Percentiles rank a stretch among this genome's conserved stretches.
phyloP scores from a whole-genome alignment of 2,329 filamentous ascomycete genomes.

The Colletotrichum brevisporum region DNA sequence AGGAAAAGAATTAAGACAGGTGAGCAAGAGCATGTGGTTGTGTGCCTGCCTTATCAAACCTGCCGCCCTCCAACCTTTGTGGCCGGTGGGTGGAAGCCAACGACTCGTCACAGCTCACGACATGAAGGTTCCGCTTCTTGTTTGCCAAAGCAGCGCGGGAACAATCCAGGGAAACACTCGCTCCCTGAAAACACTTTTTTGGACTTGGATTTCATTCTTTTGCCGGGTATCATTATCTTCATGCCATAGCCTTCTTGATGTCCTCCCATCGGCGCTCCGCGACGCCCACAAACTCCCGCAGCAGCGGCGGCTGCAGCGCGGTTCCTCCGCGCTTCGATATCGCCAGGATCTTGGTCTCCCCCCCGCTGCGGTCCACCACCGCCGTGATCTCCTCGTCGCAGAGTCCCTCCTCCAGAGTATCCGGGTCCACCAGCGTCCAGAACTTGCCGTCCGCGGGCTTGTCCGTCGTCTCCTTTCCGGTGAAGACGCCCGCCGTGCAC shows the following conservation, averaged over 20 bases:
- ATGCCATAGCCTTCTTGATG: slow-evolving; percentile 57
- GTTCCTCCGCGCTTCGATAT: slow-evolving; percentile 90
- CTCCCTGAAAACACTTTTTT: neutral
- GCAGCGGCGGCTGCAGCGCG: slow-evolving; percentile 73
- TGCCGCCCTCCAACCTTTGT: slow-evolving; percentile 6
- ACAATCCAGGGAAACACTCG: slow-evolving; percentile 3
- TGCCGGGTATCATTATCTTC: slow-evolving; percentile 47
- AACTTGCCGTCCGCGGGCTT: slow-evolving; percentile 61
- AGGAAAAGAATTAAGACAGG: neutral
- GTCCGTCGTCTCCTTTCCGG: slow-evolving; percentile 69
- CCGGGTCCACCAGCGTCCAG: slow-evolving; percentile 90
- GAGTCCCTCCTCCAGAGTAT: slow-evolving; percentile 88
- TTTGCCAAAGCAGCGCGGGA: neutral
- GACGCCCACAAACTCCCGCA: slow-evolving; percentile 71
- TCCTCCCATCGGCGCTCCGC: slow-evolving; percentile 77
- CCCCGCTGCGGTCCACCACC: slow-evolving; percentile 76
- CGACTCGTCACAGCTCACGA: slow-evolving; percentile 21
- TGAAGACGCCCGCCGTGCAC: slow-evolving; percentile 84
- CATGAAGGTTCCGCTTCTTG: neutral
- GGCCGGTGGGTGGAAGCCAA: neutral
- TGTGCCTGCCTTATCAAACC: slow-evolving; percentile 20
- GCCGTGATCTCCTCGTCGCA: slow-evolving; percentile 88
- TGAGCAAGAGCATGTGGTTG: slow-evolving; percentile 18
- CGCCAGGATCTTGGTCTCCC: slow-evolving; percentile 71
- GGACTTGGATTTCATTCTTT: slow-evolving; percentile 16